Evolutionary conservation across 2,329 filamentous ascomycete species (phyloP).

Genomic region (Penicillium verrucosum): DNA sequence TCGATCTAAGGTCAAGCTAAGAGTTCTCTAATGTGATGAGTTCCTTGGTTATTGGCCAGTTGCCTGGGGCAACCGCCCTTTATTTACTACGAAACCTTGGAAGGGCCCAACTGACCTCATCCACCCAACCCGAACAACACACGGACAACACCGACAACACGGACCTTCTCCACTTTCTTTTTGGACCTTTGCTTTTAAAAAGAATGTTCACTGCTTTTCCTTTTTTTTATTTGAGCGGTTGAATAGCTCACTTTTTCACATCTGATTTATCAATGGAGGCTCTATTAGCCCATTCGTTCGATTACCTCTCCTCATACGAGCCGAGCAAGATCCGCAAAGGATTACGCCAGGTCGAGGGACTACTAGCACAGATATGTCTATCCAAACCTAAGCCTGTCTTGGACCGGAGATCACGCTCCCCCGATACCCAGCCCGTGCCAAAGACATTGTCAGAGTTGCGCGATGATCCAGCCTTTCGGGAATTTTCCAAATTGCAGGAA

Average conservation of each 20-base stretch:
- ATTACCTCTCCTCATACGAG: constrained; percentile 92
- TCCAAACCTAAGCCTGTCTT: constrained; percentile 48
- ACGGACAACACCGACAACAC: background rate
- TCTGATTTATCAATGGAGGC: constrained; percentile 67
- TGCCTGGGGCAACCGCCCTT: constrained; percentile 4
- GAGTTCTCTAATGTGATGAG: constrained; percentile 6
- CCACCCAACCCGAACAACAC: constrained; percentile 1
- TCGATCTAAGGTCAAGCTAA: constrained; percentile 3
- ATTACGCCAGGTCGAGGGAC: constrained; percentile 85
- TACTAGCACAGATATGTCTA: constrained; percentile 92
- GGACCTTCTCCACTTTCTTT: constrained; percentile 9
- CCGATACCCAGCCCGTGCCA: constrained; percentile 44
- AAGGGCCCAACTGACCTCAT: constrained; percentile 4
- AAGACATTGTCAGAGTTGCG: constrained; percentile 69
- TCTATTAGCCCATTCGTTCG: constrained; percentile 86
- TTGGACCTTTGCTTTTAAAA: constrained; percentile 7
- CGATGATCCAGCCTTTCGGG: constrained; percentile 82
- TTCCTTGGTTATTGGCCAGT: constrained; percentile 9
- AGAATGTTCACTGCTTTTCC: constrained; percentile 7
- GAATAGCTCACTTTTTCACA: constrained; percentile 6
- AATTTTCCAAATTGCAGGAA: constrained; percentile 96
- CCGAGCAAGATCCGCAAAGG: constrained; percentile 88
- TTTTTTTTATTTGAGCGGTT: constrained; percentile 5
- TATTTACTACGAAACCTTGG: constrained; percentile 5
- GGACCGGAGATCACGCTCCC: constrained; percentile 43